These are phyloP conservation scores for Russula earlei DNA, from an alignment of 768 basidiomycete genomes.

Conservation along the genomic window DNA sequence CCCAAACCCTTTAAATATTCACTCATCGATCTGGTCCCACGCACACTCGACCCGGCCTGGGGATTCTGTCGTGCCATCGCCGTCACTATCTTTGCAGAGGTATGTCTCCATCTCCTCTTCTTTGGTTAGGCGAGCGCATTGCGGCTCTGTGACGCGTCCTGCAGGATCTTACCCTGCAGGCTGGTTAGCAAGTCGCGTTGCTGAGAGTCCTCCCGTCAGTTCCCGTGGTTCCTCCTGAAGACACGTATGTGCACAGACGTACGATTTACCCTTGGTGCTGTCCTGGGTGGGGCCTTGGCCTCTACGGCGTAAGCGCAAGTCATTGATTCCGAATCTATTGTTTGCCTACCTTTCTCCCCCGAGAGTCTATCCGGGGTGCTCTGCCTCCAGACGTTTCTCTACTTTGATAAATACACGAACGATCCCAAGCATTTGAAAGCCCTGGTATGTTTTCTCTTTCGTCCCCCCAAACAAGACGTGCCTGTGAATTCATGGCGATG, in stretches of 20 bases:
- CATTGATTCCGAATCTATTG: not conserved
- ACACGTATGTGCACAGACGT: constrained; percentile 3
- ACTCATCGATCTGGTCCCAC: no score
- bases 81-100: no score
- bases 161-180: not conserved
- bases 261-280: not conserved
- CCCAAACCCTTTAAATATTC: no score
- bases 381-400: constrained; percentile 6
- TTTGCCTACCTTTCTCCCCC: not conserved
- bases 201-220: not conserved
- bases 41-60: no score
- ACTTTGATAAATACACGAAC: not conserved
- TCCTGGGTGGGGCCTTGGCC: constrained; percentile 3
- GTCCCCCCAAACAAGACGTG: not conserved
- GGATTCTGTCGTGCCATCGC: no score
- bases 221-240: not conserved
- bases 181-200: not conserved
- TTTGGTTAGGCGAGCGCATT: not conserved
- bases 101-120: not conserved
- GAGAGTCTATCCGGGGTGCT: constrained; percentile 4
- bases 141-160: not conserved
- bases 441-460: not conserved
- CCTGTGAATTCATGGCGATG: not conserved
- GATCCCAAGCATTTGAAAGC: constrained; percentile 7
- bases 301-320: constrained; percentile 4